Evolutionary conservation across 2,329 filamentous ascomycete species (phyloP).

Genomic region (Didymosphaeria variabile): DNA sequence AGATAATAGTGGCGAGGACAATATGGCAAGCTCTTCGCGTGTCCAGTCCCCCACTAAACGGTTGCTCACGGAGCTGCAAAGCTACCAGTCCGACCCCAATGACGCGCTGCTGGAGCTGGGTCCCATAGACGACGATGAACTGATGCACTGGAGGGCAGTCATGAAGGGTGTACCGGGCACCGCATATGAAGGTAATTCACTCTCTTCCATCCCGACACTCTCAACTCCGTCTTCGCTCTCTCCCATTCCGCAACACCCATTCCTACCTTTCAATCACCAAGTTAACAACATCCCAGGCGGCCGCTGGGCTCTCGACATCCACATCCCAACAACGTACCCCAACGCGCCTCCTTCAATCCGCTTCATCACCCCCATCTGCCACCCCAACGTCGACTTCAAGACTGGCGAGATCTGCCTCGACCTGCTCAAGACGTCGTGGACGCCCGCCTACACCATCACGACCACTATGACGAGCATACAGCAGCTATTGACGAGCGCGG

Average conservation of each 20-base stretch:
- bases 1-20: background rate
- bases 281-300: conserved; percentile 62
- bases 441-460: conserved; percentile 82
- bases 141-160: conserved; percentile 68
- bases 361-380: conserved; percentile 70
- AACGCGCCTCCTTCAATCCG: conserved; percentile 76
- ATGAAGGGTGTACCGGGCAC: conserved; percentile 67
- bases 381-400: conserved; percentile 55
- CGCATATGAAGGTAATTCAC: conserved; percentile 65
- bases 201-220: background rate
- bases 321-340: conserved; percentile 81
- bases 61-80: conserved; percentile 68
- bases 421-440: conserved; percentile 80
- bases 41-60: conserved; percentile 61
- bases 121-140: conserved; percentile 64
- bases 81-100: conserved; percentile 65
- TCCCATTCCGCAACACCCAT: conserved; percentile 6
- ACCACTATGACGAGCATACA: conserved; percentile 77
- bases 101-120: conserved; percentile 65
- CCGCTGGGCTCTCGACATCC: conserved; percentile 82
- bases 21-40: conserved; percentile 46
- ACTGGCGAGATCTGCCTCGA: conserved; percentile 96
- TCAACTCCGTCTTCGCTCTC: background rate
- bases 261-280: background rate
- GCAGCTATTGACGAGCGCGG: conserved; percentile 73